Base-by-base conservation (phyloP, 1,284 basidiomycete genomes). In the Mycena sp. region DNA sequence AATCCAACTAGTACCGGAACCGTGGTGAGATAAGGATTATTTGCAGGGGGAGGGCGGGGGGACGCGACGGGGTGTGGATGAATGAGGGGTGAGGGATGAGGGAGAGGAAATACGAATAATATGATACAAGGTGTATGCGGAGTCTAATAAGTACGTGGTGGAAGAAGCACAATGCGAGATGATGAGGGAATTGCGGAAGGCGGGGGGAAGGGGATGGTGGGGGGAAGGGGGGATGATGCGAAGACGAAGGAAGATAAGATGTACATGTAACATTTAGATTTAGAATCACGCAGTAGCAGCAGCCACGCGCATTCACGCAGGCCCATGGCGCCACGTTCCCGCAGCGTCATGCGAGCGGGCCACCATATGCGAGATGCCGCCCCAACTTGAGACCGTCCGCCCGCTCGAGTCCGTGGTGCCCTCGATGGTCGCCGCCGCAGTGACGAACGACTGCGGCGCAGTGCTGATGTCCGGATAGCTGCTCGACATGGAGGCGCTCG, bases 361-460 rank as follows among this genome's bases (percentile, higher is more conserved):
- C 17, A 77, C 72, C 80, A 84, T 81, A 52, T 80, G 76, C 19
- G 76, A 72, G 14, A 68, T 44, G 23, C 77, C 80, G 35, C 78
- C 78, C 82, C 81, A 78, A 64, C 75, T 76, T 52, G 73, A 71
- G 21, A 73, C 63, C 11, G 74, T 77, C 43, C 75, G 69, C 32
- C 63, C 71, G 70, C 76, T 75, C 37, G 79, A 77, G 43, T 80
- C 80, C 32, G 79, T 81, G 30, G 83, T 85, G 37, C 85, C 83
- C 25, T 81, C 81, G 19, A 88, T 73, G 9, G 86, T 88, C 44
- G 84, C 80, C 43, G 90, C 80, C 16, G 83, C 83, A 3, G 90
- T 90, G 28, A 91, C 81, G 69, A 90, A 89, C 58, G 89, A 90
- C 64, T 81, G 80, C 4, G 85, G 81, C 23, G 90, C 89, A 0